Base-by-base conservation (phyloP, 129 eudicot genomes). In the Ambrosia artemisiifolia region DNA sequence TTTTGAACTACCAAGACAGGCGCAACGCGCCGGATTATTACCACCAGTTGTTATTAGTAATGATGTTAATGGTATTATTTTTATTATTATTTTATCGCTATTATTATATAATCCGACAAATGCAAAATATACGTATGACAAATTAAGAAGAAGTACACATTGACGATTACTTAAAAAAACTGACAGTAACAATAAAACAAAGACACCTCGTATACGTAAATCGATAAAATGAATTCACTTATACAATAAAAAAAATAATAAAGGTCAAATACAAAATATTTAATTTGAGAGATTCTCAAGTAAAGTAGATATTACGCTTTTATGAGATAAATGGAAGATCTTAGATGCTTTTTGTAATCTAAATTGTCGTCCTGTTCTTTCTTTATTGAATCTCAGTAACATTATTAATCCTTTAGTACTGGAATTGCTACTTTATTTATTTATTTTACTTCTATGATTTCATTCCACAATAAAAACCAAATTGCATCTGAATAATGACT, bases 301-400 rank as follows among this genome's bases (percentile, higher is more conserved):
- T 69, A 70, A 78, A 63, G 77, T 70, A 63, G 72, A 70, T 50
- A 42, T 70, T 63, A 63, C 77, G 57, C 75, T 78, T 78, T 70
- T 51, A 38, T 62, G 77, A 48, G 66, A 47, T 50, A 57, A 69
- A 77, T 49, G 51, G 57, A 76, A 36, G 60, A 70, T 48, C 43
- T 61, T 40, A 47, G 44, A 62, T 76, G 44, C 19, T 11, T 75
- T 14, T 51, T 56, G 43, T 40, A 64, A 64, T 51, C 10, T 13
- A 13, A 13, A n/a, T 44, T 32, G 34, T 38, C 57, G 49, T 75
- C 65, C 48, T 69, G 56, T 66, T 66, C 53, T 46, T 19, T 36
- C n/a, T 74, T 51, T 63, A 17, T 62, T 48, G 53, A 10, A 17
- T 9, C 28, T 9, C 13, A 34, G 9, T n/a, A 12, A 32, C 48